Evolutionary conservation across 805 yeast genomes (phyloP).

Genomic region (Yarrowia osloensis): DNA sequence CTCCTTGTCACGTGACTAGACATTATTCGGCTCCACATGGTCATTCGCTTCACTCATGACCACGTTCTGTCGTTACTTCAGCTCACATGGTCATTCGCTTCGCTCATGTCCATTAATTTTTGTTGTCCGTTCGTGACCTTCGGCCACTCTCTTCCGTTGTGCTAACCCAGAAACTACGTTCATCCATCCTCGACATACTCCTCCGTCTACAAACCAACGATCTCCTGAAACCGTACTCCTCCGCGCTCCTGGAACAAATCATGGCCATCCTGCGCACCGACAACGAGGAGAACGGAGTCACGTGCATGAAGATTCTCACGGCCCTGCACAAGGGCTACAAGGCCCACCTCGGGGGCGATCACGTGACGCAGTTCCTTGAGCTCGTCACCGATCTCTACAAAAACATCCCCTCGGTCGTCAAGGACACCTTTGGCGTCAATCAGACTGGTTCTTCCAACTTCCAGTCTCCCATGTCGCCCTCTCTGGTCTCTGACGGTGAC

Average conservation of each 20-base stretch:
- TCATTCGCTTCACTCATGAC: too few relatives aligned
- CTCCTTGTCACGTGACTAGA: too few relatives aligned
- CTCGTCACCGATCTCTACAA: slow-evolving; percentile 74
- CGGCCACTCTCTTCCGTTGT: neutral
- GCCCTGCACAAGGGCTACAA: slow-evolving; percentile 84
- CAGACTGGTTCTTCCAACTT: slow-evolving; percentile 36
- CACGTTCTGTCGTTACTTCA: too few relatives aligned
- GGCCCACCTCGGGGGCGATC: slow-evolving; percentile 55
- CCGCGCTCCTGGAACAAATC: slow-evolving; percentile 58
- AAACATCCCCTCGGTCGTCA: slow-evolving; percentile 74
- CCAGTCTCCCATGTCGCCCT: slow-evolving; percentile 48
- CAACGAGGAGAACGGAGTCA: slow-evolving; percentile 93
- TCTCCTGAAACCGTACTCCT: slow-evolving; percentile 69
- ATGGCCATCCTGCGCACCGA: slow-evolving; percentile 66
- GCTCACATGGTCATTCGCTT: too few relatives aligned
- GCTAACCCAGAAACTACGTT: slow-evolving; percentile 64
- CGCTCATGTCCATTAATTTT: too few relatives aligned
- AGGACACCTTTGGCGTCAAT: slow-evolving; percentile 55
- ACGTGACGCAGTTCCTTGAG: slow-evolving; percentile 77
- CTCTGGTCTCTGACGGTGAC: slow-evolving; percentile 43
- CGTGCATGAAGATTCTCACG: slow-evolving; percentile 85
- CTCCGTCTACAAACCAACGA: slow-evolving; percentile 84
- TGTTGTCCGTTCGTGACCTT: neutral
- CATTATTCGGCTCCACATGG: too few relatives aligned
- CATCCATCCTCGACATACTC: slow-evolving; percentile 72